Evolutionary conservation across 192 early-diverging fungal genomes (phyloP).

Genomic region (Entomortierella parvispora): DNA sequence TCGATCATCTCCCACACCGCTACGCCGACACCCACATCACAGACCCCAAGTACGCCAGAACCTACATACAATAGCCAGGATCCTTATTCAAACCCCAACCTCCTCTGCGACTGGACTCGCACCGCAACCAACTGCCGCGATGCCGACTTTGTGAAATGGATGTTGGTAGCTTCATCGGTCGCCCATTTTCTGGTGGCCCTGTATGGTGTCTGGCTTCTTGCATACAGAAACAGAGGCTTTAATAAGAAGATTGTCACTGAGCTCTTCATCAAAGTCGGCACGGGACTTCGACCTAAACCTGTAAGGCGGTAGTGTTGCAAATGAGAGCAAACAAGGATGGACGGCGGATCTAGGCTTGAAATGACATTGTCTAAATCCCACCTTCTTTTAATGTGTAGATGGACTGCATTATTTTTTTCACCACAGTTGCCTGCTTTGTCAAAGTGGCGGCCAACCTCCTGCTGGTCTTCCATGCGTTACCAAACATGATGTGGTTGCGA

Average conservation of each 20-base stretch:
- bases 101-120: conserved; percentile 40
- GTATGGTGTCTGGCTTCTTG: conserved; percentile 34
- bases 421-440: conserved; percentile 17
- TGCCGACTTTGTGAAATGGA: conserved; percentile 21
- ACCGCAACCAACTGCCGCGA: conserved; percentile 21
- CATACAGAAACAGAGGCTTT: conserved; percentile 39
- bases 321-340: neutral
- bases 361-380: neutral
- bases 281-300: conserved; percentile 40
- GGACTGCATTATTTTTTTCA: conserved; percentile 47
- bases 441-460: conserved; percentile 23
- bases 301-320: conserved; percentile 30
- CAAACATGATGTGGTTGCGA: conserved; percentile 23
- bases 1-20: neutral
- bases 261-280: conserved; percentile 37
- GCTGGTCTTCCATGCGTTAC: conserved; percentile 2
- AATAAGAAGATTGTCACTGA: conserved; percentile 39
- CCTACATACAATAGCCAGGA: neutral
- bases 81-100: neutral
- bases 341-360: neutral
- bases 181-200: conserved; percentile 23
- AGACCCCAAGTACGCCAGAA: neutral
- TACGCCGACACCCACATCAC: neutral
- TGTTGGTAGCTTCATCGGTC: conserved; percentile 22
- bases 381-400: conserved; percentile 12